Evolutionary conservation across 2,329 filamentous ascomycete species (phyloP).

Genomic region (Metarhizium album): DNA sequence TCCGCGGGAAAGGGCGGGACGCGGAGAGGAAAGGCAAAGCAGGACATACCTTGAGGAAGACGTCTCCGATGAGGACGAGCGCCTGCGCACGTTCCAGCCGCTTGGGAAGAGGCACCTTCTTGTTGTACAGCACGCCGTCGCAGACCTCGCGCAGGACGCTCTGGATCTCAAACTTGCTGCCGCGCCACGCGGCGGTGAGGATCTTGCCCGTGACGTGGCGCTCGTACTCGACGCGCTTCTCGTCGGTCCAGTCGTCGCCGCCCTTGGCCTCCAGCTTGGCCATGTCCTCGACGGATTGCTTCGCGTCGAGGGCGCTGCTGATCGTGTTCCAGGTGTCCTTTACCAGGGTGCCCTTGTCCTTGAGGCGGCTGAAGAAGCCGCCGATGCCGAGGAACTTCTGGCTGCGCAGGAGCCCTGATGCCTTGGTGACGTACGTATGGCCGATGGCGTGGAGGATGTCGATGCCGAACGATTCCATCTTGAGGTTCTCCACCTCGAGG

Average conservation of each 20-base stretch:
- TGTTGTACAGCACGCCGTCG: slow-evolving; percentile 71
- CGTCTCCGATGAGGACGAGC: slow-evolving; percentile 75
- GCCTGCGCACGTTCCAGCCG: slow-evolving; percentile 84
- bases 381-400: slow-evolving; percentile 96
- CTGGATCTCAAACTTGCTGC: slow-evolving; percentile 96
- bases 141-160: slow-evolving; percentile 91
- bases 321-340: slow-evolving; percentile 99
- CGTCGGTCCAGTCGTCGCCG: slow-evolving; percentile 96
- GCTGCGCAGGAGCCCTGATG: slow-evolving; percentile 76
- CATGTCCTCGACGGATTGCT: slow-evolving; percentile 99
- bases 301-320: slow-evolving; percentile 87
- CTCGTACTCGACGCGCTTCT: slow-evolving; percentile 93
- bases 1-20: too few species aligned
- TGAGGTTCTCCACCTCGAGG: slow-evolving; percentile 92
- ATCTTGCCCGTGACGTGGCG: slow-evolving; percentile 96
- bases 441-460: slow-evolving; percentile 96
- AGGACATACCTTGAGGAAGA: slow-evolving; percentile 79
- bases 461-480: slow-evolving; percentile 97
- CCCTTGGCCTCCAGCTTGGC: slow-evolving; percentile 88
- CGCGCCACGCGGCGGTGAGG: slow-evolving; percentile 88
- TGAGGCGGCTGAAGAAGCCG: slow-evolving; percentile 86
- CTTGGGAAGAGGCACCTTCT: slow-evolving; percentile 72
- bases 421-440: slow-evolving; percentile 80
- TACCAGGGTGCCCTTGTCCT: slow-evolving; percentile 91
- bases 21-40: neutral